These are phyloP conservation scores for Mortierella sp. DNA, from an alignment of 371 early-diverging fungal species.

Conservation along the genomic window DNA sequence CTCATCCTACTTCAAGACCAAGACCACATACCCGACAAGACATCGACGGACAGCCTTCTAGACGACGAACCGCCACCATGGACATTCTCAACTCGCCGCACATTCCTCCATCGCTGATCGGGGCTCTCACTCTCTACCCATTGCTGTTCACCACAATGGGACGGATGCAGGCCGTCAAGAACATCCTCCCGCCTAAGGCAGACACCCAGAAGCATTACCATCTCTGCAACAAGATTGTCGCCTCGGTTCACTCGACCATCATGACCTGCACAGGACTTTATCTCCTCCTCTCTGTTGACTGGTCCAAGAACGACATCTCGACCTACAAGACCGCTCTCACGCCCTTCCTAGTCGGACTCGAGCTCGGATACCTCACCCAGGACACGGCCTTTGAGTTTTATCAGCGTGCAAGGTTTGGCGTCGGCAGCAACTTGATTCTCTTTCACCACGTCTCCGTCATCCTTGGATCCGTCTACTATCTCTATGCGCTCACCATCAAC, in stretches of 20 bases:
- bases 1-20: background rate
- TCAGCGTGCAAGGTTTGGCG: conserved; percentile 43
- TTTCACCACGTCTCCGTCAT: conserved; percentile 57
- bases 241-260: conserved; percentile 53
- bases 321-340: conserved; percentile 51
- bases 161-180: conserved; percentile 31
- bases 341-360: conserved; percentile 57
- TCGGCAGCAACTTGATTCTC: conserved; percentile 56
- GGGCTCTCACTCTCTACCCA: conserved; percentile 45
- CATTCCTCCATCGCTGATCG: conserved; percentile 44
- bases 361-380: conserved; percentile 55
- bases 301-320: conserved; percentile 49
- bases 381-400: conserved; percentile 56
- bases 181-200: conserved; percentile 49
- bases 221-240: conserved; percentile 54
- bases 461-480: conserved; percentile 46
- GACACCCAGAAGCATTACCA: conserved; percentile 48
- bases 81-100: conserved; percentile 35
- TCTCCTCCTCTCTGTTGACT: conserved; percentile 48
- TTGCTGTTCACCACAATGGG: conserved; percentile 36
- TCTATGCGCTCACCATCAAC: conserved; percentile 38
- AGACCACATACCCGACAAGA: background rate
- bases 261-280: conserved; percentile 50
- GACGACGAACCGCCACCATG: conserved; percentile 12
- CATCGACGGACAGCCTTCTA: no score